Conservation (phyloP, 345 rosid species). For the Ceriops decandra region DNA sequence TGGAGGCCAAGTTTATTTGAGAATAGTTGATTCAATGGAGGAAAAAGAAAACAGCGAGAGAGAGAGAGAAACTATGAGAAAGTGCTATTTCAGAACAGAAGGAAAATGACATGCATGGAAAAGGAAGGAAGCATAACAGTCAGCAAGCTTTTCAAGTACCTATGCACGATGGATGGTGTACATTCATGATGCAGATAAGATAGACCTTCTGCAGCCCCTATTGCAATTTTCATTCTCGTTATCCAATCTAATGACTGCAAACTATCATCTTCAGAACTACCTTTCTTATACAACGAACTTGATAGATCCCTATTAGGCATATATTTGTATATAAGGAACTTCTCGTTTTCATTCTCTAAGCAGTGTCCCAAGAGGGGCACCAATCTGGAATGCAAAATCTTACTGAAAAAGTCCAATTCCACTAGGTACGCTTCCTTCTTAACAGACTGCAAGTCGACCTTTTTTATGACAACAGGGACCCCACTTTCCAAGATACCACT, state of each 20-base stretch:
- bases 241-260: constrained; percentile 96
- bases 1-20: background rate
- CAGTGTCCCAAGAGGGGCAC: constrained; percentile 88
- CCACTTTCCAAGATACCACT: constrained; percentile 67
- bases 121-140: background rate
- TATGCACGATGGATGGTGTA: constrained; percentile 80
- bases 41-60: too few species aligned
- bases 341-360: constrained; percentile 74
- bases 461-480: constrained; percentile 60
- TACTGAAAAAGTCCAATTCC: constrained; percentile 82
- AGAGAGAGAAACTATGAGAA: background rate
- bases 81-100: background rate
- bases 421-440: constrained; percentile 57
- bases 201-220: constrained; percentile 90
- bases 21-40: background rate
- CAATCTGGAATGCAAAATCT: constrained; percentile 65
- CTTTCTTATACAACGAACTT: constrained; percentile 67
- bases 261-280: constrained; percentile 54
- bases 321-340: constrained; percentile 72
- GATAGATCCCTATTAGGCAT: constrained; percentile 90
- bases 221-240: constrained; percentile 90
- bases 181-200: constrained; percentile 92
- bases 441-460: constrained; percentile 46
- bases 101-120: background rate
- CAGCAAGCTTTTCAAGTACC: constrained; percentile 39